phyloP scores from a whole-genome alignment of 148 eudicot genomes.

The Fagopyrum esculentum region DNA sequence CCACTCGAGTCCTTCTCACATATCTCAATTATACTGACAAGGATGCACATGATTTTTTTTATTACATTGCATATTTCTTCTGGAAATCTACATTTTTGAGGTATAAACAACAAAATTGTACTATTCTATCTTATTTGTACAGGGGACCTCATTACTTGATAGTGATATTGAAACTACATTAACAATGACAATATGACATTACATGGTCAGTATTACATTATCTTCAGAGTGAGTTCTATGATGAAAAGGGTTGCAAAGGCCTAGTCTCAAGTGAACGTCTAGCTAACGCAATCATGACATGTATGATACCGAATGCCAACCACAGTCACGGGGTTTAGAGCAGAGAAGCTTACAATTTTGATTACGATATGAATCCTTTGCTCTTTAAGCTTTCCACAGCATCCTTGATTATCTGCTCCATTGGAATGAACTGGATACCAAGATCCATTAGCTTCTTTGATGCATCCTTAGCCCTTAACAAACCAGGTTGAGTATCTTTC shows the following conservation, averaged over 20 bases:
- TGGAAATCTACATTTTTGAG: not conserved
- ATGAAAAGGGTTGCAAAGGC: not conserved
- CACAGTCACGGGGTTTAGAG: not conserved
- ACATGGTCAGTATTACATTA: not conserved
- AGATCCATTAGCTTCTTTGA: constrained; percentile 69
- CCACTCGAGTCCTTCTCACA: not conserved
- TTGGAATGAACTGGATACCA: constrained; percentile 62
- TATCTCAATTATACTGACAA: not conserved
- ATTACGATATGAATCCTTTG: constrained; percentile 65
- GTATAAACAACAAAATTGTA: not conserved
- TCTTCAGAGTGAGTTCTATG: not conserved
- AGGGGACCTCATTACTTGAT: not conserved
- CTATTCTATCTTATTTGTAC: too few species aligned
- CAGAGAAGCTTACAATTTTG: not conserved
- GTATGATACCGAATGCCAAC: not conserved
- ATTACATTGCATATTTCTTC: not conserved
- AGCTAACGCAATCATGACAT: not conserved
- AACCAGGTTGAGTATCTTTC: constrained; percentile 73
- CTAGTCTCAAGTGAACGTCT: not conserved
- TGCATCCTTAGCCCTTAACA: constrained; percentile 44
- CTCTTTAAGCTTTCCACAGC: constrained; percentile 64
- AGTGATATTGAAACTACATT: not conserved
- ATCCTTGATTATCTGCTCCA: constrained; percentile 78
- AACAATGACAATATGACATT: not conserved
- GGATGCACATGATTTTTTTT: not conserved